These are phyloP conservation scores for Fusarium sp. DNA, from an alignment of 2,329 filamentous ascomycete genomes.

Conservation along the genomic window DNA sequence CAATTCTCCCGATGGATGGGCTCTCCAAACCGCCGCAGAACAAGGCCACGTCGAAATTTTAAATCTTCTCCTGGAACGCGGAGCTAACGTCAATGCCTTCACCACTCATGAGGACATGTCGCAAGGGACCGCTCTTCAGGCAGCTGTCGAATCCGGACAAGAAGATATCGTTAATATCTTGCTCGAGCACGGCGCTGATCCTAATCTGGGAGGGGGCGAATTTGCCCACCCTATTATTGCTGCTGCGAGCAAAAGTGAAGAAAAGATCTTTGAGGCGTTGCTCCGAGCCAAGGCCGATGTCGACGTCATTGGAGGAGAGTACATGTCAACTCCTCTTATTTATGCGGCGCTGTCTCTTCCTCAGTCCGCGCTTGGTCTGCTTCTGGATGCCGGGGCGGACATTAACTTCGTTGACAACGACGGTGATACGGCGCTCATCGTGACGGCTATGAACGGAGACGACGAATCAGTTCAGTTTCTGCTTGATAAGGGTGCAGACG, in stretches of 20 bases:
- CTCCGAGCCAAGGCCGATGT: slow-evolving; percentile 55
- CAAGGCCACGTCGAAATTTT: slow-evolving; percentile 56
- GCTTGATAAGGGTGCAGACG: slow-evolving; percentile 31
- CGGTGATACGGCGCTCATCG: slow-evolving; percentile 58
- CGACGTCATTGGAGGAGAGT: slow-evolving; percentile 54
- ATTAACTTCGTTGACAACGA: slow-evolving; percentile 55
- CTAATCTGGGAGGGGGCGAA: slow-evolving; percentile 56
- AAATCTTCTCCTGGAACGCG: slow-evolving; percentile 52
- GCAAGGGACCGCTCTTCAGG: slow-evolving; percentile 58
- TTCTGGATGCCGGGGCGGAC: slow-evolving; percentile 56
- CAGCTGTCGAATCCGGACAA: slow-evolving; percentile 55
- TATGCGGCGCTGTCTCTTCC: slow-evolving; percentile 56
- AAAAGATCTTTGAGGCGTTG: slow-evolving; percentile 55
- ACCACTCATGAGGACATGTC: slow-evolving; percentile 49
- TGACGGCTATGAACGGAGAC: slow-evolving; percentile 54
- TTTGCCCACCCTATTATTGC: slow-evolving; percentile 56
- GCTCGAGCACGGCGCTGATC: slow-evolving; percentile 56
- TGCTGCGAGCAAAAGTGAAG: slow-evolving; percentile 53
- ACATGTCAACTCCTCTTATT: slow-evolving; percentile 56
- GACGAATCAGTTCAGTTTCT: slow-evolving; percentile 16
- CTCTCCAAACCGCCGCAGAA: slow-evolving; percentile 56
- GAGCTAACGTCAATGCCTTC: slow-evolving; percentile 55
- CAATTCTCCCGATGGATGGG: slow-evolving; percentile 55
- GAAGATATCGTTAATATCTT: slow-evolving; percentile 56
- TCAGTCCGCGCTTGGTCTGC: slow-evolving; percentile 48